Evolutionary conservation across 1,284 basidiomycete species (phyloP).

Genomic region (Puccinia triticina): DNA sequence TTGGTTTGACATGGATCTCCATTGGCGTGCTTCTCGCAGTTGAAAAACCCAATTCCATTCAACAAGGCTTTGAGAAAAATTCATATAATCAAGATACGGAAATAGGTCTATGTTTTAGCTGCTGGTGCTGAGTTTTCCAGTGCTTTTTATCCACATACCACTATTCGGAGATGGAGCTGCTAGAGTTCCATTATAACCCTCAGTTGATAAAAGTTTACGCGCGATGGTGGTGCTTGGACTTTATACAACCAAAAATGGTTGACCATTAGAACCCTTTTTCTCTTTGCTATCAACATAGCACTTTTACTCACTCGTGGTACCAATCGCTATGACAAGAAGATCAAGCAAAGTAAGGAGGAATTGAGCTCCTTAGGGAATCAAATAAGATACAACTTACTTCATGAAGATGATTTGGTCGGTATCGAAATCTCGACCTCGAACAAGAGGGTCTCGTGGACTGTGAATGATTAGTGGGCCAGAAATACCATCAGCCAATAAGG

Average conservation of each 20-base stretch:
- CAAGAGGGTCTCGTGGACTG: conserved; percentile 54
- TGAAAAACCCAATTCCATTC: conserved; percentile 39
- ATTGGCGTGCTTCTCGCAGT: conserved; percentile 18
- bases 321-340: conserved; percentile 22
- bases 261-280: background rate
- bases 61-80: conserved; percentile 17
- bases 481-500: conserved; percentile 58
- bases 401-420: conserved; percentile 20
- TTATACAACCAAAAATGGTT: background rate
- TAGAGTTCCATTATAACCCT: conserved; percentile 56
- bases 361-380: background rate
- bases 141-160: conserved; percentile 55
- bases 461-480: conserved; percentile 57
- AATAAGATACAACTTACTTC: background rate
- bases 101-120: background rate
- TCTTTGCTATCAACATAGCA: background rate
- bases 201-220: conserved; percentile 50
- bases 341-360: background rate
- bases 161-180: conserved; percentile 61
- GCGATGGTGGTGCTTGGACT: conserved; percentile 4
- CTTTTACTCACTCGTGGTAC: conserved; percentile 35
- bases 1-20: conserved; percentile 19
- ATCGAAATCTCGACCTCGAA: conserved; percentile 48
- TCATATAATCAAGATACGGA: background rate
- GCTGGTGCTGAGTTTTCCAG: background rate